Evolutionary conservation across 192 early-diverging fungal genomes (phyloP).

Genomic region (Jimgerdemannia flammicorona): DNA sequence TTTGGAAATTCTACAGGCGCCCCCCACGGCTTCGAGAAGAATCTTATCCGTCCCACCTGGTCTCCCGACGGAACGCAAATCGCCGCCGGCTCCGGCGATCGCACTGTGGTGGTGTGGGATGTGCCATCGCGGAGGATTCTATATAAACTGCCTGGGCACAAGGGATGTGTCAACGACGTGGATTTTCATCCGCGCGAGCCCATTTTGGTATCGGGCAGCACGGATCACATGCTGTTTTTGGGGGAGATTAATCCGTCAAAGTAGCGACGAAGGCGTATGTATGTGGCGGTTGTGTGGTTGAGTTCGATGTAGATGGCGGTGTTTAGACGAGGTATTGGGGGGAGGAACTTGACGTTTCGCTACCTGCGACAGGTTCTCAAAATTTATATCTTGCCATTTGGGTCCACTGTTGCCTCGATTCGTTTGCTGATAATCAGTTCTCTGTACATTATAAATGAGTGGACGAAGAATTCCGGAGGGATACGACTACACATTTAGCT

Average conservation of each 20-base stretch:
- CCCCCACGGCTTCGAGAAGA: conserved; percentile 94
- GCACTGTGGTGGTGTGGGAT: conserved; percentile 91
- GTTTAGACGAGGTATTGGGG: neutral
- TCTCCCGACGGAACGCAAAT: conserved; percentile 80
- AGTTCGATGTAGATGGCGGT: too few relatives aligned
- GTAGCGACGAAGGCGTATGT: neutral
- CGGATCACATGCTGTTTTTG: conserved; percentile 85
- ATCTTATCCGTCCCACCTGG: conserved; percentile 88
- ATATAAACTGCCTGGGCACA: conserved; percentile 95
- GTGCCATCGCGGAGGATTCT: conserved; percentile 69
- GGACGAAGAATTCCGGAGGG: too few relatives aligned
- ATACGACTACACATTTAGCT: too few relatives aligned
- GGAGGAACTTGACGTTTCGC: neutral
- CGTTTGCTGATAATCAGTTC: too few relatives aligned
- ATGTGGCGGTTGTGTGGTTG: neutral
- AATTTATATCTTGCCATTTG: too few relatives aligned
- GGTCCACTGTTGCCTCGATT: too few relatives aligned
- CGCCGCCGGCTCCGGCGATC: conserved; percentile 82
- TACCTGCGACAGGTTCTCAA: too few relatives aligned
- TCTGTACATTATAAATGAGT: too few relatives aligned
- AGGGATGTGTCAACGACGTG: conserved; percentile 89
- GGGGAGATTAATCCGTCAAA: conserved; percentile 69
- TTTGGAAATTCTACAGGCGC: conserved; percentile 51
- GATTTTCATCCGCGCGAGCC: conserved; percentile 91
- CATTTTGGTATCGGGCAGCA: conserved; percentile 80